Evolutionary conservation across 495 filamentous ascomycete genomes (phyloP), one percentile per base, ranked within the genome.

Genomic region (Penicillium chermesinum): DNA sequence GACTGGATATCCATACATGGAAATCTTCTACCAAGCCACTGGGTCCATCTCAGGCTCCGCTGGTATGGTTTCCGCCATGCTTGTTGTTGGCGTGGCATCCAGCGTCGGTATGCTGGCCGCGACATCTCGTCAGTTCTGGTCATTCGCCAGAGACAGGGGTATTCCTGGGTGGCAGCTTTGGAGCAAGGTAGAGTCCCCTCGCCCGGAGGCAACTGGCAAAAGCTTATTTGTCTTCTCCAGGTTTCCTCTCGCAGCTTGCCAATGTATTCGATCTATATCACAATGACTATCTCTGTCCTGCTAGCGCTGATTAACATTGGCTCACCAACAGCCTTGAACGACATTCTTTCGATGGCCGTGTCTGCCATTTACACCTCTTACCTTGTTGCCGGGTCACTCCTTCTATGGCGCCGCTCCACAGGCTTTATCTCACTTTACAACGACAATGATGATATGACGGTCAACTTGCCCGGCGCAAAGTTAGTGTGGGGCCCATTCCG

Each of bases 121-220:
- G 0, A 57, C 72, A 1, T 79, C 77, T 8, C 69, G 79, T 2
- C 67, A 78, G 53, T 63, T 75, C 19, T 83, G 77, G 76, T 72
- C 77, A 1, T 56, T 56, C 25, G 44, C 53, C 13, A 33, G 53
- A 43, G 53, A 56, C 40, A 38, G 41, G 6, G 53, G 53, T 3
- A 35, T 56, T 15, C 53, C 53, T 16, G 32, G 32, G 8, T 46
- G 43, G 43, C 7, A 7, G 4, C 25, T 27, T 5, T 46, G 43
- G 43, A 35, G 27, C 17, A 18, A 25, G 18, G 43, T 46, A 22
- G 10, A 16, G 16, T 37, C n/a, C n/a, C n/a, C 10, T 30, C 10
- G 25, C 4, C 4, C 4, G 25, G 5, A 30, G 25, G 25, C 10
- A 30, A 5, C 10, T 10, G 10, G 25, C 10, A 30, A 5, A 5